Evolutionary conservation across 225 moss, liverwort and hornwort genomes (phyloP), one percentile per base, ranked within the genome.

Genomic region (Pseudoscleropodium purum): DNA sequence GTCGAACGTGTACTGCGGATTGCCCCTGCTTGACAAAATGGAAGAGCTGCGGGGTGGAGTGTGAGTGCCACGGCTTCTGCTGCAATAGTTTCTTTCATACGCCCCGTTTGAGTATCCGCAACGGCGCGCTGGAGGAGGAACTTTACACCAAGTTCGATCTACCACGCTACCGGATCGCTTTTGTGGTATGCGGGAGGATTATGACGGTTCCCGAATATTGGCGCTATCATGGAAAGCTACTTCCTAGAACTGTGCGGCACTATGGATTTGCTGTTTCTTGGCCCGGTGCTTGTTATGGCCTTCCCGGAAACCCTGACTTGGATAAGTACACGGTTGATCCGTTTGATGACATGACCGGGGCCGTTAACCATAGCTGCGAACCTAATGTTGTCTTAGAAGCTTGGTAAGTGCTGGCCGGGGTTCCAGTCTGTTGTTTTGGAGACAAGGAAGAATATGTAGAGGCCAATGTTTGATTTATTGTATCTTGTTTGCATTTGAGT

Each of bases 51-150:
- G 91, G 92, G 43, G 82, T 92, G 51, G 90, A 94, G 82, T 94
- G 94, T 45, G 85, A 91, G 81, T 94, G 92, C 77, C 92, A 91
- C 25, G 92, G 92, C 29, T 94, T 92, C 27, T 94, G 94, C 85
- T 90, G 92, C 92, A 92, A 92, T 37, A 94, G 94, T 85, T 94
- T 94, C 85, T 92, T 91, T 66, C 81, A 91, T 31, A 92, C 92
- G 15, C 92, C 92, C 13, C 74, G 90, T 39, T 89, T 92, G 90
- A 94, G 87, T 59, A 92, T 92, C 45, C 94, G 94, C 23, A 91
- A 85, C 36, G 92, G 90, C 24, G 92, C 90, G 15, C 89, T 94
- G 9, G 91, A 91, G 49, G 94, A 94, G 89, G 94, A 94, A 62
- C 94, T 94, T 47, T 94, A 85, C 88, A 92, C 92, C 14, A 92